Conservation (phyloP, 2,329 filamentous ascomycete genomes). For the Aspergillus uvarum region DNA sequence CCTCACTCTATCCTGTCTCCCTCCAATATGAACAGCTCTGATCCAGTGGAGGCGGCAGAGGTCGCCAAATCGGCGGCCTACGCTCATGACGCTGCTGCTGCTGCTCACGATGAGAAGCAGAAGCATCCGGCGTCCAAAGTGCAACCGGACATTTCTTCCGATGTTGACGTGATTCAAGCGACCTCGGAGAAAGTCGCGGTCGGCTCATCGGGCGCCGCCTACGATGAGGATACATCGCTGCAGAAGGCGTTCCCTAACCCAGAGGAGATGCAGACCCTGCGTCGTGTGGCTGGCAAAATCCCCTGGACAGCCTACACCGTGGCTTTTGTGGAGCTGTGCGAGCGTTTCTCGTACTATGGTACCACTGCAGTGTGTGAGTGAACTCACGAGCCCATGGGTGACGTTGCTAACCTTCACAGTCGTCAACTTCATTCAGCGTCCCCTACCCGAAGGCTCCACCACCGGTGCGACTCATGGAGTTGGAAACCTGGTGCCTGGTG, state of each 20-base stretch:
- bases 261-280: slow-evolving; percentile 36
- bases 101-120: slow-evolving; percentile 17
- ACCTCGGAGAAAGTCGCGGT: background rate
- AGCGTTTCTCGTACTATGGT: slow-evolving; percentile 77
- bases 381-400: too few species aligned
- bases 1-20: background rate
- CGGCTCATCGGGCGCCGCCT: background rate
- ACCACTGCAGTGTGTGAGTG: slow-evolving; percentile 63
- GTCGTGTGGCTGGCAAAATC: slow-evolving; percentile 46
- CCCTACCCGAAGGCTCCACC: slow-evolving; percentile 54
- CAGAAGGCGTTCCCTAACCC: slow-evolving; percentile 26
- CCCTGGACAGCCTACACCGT: slow-evolving; percentile 68
- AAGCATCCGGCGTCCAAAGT: slow-evolving; percentile 3
- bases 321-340: slow-evolving; percentile 71
- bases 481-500: slow-evolving; percentile 43
- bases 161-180: slow-evolving; percentile 13
- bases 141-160: slow-evolving; percentile 5
- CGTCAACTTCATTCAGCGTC: slow-evolving; percentile 63
- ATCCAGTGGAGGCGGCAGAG: slow-evolving; percentile 28
- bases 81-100: slow-evolving; percentile 20
- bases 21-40: slow-evolving; percentile 27
- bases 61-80: slow-evolving; percentile 24
- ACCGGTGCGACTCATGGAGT: slow-evolving; percentile 46
- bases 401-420: slow-evolving; percentile 31
- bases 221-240: background rate